Base-by-base conservation (phyloP, 2,329 filamentous ascomycete genomes). In the Penicillium brasilianum region DNA sequence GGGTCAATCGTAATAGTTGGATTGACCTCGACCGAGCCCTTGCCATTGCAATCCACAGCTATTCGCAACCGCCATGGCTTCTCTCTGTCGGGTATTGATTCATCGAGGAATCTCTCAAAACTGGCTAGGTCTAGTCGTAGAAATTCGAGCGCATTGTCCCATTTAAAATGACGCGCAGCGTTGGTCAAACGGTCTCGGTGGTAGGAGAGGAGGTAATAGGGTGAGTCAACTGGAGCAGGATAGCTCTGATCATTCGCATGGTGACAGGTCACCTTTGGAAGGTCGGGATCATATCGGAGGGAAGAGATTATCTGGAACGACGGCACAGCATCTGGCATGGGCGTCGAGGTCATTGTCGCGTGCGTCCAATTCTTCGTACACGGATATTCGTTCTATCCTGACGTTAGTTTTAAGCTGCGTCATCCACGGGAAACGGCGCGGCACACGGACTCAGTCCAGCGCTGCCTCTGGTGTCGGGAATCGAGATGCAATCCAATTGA, bases 121-220 rank as follows among this genome's bases (percentile, higher is more conserved):
- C 63, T 59, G 5, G 63, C 72, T 44, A 71, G 76, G 39, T 70
- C 76, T 60, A 65, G 65, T 28, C 71, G 63, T 30, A 78, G 66
- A 58, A 72, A 72, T 1, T 63, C 56, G 14, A 72, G 49, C 16
- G 77, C 76, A n/a, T 68, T 55, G 6, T 63, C 30, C 79, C 83
- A 85, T 46, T 79, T 72, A 67, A 85, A 83, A 66, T 83, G 77
- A 63, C 78, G 71, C 25, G 83, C 81, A 46, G 84, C 81, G 69
- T 81, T 84, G n/a, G 92, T 81, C 73, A 97, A 85, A 56, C 93
- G 89, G 73, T 93, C 90, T 49, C 87, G 86, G 74, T 97, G 93
- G 67, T 89, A 88, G 60, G 87, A 82, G 16, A 95, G 84, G 83
- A 96, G 92, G 76, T 96, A 96, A 68, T 92, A 88, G 0, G 88